phyloP scores from a whole-genome alignment of 441 rosid genomes.

The Bocquillonia castaneifolia region DNA sequence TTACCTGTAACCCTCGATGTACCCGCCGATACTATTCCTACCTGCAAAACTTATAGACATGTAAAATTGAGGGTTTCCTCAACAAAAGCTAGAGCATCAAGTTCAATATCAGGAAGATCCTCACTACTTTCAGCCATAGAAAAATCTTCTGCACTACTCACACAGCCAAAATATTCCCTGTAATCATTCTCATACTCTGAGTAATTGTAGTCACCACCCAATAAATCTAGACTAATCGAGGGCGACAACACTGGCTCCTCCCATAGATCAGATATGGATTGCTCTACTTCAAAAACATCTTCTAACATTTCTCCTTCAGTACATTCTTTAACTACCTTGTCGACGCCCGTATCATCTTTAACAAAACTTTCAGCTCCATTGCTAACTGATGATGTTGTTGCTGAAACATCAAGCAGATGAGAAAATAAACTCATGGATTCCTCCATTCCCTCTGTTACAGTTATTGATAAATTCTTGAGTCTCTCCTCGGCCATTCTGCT shows the following conservation, averaged over 20 bases:
- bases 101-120: constrained; percentile 29
- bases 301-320: not conserved
- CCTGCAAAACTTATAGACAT: constrained; percentile 22
- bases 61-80: constrained; percentile 29
- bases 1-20: no score
- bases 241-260: constrained; percentile 21
- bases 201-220: not conserved
- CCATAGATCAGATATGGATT: constrained; percentile 19
- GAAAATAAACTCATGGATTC: constrained; percentile 19
- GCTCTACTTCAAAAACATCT: constrained; percentile 12
- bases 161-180: constrained; percentile 4
- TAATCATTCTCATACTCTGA: constrained; percentile 10
- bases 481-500: constrained; percentile 12
- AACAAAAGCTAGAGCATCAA: constrained; percentile 31
- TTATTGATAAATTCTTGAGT: constrained; percentile 6
- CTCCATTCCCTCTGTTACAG: not conserved
- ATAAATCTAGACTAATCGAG: constrained; percentile 18
- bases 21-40: not conserved
- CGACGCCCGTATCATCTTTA: constrained; percentile 8
- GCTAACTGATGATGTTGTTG: constrained; percentile 18
- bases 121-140: not conserved
- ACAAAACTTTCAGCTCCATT: constrained; percentile 8
- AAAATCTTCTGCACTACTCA: constrained; percentile 14
- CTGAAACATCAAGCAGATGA: constrained; percentile 36
- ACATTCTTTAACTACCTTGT: not conserved